Evolutionary conservation across 805 yeast genomes (phyloP).

Genomic region (Metschnikowia proteae): DNA sequence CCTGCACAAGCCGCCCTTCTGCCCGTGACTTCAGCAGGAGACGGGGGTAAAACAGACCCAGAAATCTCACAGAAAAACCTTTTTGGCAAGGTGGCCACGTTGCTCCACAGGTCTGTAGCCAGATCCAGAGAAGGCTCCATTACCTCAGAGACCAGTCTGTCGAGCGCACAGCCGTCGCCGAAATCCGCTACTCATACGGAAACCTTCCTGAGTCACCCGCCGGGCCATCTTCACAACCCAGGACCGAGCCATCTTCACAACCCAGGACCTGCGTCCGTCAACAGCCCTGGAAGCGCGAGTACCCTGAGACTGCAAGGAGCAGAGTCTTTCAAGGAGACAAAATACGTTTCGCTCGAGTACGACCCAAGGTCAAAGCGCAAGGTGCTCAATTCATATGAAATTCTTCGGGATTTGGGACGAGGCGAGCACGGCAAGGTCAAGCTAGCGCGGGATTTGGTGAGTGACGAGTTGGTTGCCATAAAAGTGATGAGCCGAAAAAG

Average conservation of each 20-base stretch:
- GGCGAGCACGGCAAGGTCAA: conserved; percentile 99
- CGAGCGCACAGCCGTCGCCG: neutral
- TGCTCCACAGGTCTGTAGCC: conserved; percentile 25
- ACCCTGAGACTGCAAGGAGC: neutral
- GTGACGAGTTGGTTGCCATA: conserved; percentile 75
- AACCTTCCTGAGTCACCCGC: conserved; percentile 1
- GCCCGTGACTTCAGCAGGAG: conserved; percentile 3
- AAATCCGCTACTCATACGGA: neutral
- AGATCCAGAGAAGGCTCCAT: conserved; percentile 15
- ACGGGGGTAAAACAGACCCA: neutral
- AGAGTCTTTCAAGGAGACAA: conserved; percentile 62
- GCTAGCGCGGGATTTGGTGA: conserved; percentile 70
- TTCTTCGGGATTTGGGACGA: conserved; percentile 78
- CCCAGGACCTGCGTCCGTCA: neutral
- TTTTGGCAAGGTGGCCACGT: conserved; percentile 32
- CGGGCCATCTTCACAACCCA: conserved; percentile 2
- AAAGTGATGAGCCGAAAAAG: conserved; percentile 79
- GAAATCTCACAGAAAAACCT: conserved; percentile 19
- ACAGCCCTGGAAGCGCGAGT: neutral
- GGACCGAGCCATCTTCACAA: too few species aligned
- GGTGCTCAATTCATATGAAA: conserved; percentile 84
- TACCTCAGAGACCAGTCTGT: neutral
- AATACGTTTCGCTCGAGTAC: conserved; percentile 72
- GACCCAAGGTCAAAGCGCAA: conserved; percentile 84
- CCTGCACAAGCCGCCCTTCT: conserved; percentile 4